A percentile compares a stretch with the other conserved stretches of the same genome.
These are phyloP conservation scores for Penicillium longicatenatum DNA, from an alignment of 495 filamentous ascomycete genomes.

Conservation along the genomic window DNA sequence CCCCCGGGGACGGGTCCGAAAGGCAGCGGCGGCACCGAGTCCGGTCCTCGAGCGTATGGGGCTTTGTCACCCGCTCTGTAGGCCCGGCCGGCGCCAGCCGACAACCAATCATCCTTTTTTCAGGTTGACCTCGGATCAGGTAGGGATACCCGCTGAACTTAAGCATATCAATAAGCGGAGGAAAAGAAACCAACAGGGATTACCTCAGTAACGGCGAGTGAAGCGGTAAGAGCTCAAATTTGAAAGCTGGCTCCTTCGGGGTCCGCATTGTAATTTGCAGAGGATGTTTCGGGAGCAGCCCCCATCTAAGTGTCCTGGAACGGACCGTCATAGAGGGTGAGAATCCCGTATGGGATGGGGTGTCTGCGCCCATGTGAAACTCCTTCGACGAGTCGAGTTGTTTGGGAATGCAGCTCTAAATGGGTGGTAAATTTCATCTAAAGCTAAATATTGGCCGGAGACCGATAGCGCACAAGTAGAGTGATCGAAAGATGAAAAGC, in stretches of 20 bases:
- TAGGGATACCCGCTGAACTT: constrained; percentile 66
- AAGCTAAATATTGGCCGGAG: constrained; percentile 73
- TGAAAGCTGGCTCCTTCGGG: constrained; percentile 60
- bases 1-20: constrained; percentile 39
- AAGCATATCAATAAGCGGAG: constrained; percentile 66
- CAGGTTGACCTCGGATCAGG: constrained; percentile 66
- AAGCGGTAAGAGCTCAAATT: constrained; percentile 74
- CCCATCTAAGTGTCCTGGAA: constrained; percentile 63
- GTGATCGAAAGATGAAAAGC: constrained; percentile 48
- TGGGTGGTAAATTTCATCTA: constrained; percentile 74
- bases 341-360: constrained; percentile 58
- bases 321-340: constrained; percentile 62
- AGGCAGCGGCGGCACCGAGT: constrained; percentile 46
- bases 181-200: constrained; percentile 74
- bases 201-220: constrained; percentile 70
- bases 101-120: constrained; percentile 21
- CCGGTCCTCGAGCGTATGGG: constrained; percentile 47
- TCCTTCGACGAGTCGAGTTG: constrained; percentile 38
- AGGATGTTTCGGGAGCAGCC: constrained; percentile 60
- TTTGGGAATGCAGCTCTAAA: constrained; percentile 38
- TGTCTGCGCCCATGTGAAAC: constrained; percentile 55
- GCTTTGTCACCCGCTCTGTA: constrained; percentile 31
- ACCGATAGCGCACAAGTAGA: constrained; percentile 76
- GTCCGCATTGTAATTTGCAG: constrained; percentile 69
- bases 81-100: constrained; percentile 18